Evolutionary conservation across 352 stramenopile species (phyloP).

Genomic region (Pythium graminicola): DNA sequence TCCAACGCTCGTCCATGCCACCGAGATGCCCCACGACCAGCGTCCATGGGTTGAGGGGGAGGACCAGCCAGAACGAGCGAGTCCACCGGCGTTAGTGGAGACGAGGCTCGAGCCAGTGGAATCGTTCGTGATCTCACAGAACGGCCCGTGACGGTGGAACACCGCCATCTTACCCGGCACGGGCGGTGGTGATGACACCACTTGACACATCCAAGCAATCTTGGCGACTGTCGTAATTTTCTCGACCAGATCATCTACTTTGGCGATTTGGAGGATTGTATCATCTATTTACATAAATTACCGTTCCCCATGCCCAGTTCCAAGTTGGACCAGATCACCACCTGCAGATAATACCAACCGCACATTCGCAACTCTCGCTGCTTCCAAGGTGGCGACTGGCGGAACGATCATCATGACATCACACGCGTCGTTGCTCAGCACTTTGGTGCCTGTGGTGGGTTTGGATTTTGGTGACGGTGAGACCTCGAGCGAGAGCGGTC

Average conservation of each 20-base stretch:
- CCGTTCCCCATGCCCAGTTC: too few species aligned
- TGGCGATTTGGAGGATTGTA: neutral
- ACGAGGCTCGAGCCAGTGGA: neutral
- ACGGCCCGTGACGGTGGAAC: neutral
- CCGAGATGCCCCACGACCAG: neutral
- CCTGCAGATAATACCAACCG: neutral
- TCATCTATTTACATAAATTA: neutral
- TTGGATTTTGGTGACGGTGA: conserved; percentile 7
- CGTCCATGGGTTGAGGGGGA: neutral
- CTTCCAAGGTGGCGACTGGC: too few species aligned
- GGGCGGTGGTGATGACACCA: too few species aligned
- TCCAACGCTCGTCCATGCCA: neutral
- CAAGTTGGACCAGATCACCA: too few species aligned
- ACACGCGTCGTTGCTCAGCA: neutral
- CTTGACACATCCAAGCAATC: neutral
- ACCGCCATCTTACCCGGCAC: neutral
- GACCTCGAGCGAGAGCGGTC: too few species aligned
- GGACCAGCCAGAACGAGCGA: neutral
- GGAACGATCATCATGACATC: neutral
- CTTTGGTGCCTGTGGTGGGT: neutral
- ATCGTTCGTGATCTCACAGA: neutral
- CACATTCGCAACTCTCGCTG: neutral
- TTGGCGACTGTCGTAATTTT: conserved; percentile 1
- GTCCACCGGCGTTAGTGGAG: neutral
- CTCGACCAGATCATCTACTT: neutral